These are phyloP conservation scores for Paramyrothecium sp. DNA, from an alignment of 2,329 filamentous ascomycete species.

Conservation along the genomic window DNA sequence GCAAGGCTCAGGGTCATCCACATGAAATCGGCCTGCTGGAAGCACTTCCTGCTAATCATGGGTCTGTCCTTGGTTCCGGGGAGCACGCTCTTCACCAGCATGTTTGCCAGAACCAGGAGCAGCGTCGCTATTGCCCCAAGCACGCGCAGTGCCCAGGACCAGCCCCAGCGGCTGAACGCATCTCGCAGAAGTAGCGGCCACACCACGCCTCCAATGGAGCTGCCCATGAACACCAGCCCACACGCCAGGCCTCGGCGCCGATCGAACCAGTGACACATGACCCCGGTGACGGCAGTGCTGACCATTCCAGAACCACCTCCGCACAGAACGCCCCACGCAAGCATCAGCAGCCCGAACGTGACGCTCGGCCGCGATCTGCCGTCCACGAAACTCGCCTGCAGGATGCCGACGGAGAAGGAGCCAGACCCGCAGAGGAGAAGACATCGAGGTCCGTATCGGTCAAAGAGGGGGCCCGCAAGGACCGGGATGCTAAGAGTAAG, in stretches of 20 bases:
- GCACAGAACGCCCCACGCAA: constrained; percentile 8
- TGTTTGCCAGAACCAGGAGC: constrained; percentile 1
- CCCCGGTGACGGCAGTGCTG: constrained; percentile 1
- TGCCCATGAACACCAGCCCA: constrained; percentile 7
- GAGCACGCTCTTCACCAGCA: background rate
- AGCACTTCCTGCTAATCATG: constrained; percentile 1
- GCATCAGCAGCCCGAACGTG: constrained; percentile 2
- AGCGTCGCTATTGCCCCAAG: constrained; percentile 1
- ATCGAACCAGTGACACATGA: constrained; percentile 5
- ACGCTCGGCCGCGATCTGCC: background rate
- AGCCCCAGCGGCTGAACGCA: constrained; percentile 5
- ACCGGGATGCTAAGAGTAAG: constrained; percentile 7
- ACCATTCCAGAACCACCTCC: constrained; percentile 5
- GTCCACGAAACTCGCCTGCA: constrained; percentile 7
- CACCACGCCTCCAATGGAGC: constrained; percentile 7
- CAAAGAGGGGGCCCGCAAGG: constrained; percentile 7
- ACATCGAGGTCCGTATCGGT: constrained; percentile 6
- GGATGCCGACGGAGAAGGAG: constrained; percentile 1
- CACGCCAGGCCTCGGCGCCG: constrained; percentile 7
- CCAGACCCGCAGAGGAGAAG: constrained; percentile 1
- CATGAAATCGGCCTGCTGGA: constrained; percentile 4
- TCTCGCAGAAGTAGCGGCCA: constrained; percentile 10
- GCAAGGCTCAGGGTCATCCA: constrained; percentile 6
- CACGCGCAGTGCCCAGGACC: constrained; percentile 2
- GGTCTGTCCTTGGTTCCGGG: background rate